Evolutionary conservation across 257 asterid species (phyloP), one percentile per base, ranked within the genome.

Genomic region (Gynochthodes officinalis): DNA sequence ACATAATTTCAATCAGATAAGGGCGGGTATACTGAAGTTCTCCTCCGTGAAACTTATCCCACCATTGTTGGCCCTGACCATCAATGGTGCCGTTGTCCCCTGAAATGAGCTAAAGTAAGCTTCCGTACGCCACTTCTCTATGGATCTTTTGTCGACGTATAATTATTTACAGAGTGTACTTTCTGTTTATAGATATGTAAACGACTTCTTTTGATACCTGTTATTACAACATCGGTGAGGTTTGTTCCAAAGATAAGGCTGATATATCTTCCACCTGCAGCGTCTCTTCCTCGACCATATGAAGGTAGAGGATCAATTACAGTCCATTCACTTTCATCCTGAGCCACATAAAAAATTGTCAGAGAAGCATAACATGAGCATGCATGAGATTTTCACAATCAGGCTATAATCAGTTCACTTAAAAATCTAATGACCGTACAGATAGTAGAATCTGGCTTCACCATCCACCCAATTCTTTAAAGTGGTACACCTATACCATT

Each of bases 61-160:
- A 95, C 99, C 99, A 95, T 13, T 83, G 14, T 70, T 82, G 72
- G 7, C 99, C 99, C 77, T 95, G 99, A 3, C 99, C 99, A 72
- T 95, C 94, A 48, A 95, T 88, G 28, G 99, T 95, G 74, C 98
- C 99, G 61, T 95, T 95, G 68, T 80, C 82, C 62, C 99, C 98
- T 94, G 90, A 64, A 53, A 80, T 73, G 74, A 74, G 70, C 66
- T 27, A 48, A 49, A 61, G 62, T 48, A 25, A 33, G 67, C 37
- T 30, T 46, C 58, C n/a, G n/a, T n/a, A n/a, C n/a, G n/a, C n/a
- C n/a, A n/a, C n/a, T n/a, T n/a, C n/a, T n/a, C n/a, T n/a, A n/a
- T n/a, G n/a, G n/a, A n/a, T n/a, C n/a, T n/a, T n/a, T n/a, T n/a
- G n/a, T n/a, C n/a, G n/a, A n/a, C n/a, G n/a, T n/a, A n/a, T n/a